These are phyloP conservation scores for Musa schizocarpa DNA, from an alignment of 176 grass and related monocot species.

Conservation along the genomic window DNA sequence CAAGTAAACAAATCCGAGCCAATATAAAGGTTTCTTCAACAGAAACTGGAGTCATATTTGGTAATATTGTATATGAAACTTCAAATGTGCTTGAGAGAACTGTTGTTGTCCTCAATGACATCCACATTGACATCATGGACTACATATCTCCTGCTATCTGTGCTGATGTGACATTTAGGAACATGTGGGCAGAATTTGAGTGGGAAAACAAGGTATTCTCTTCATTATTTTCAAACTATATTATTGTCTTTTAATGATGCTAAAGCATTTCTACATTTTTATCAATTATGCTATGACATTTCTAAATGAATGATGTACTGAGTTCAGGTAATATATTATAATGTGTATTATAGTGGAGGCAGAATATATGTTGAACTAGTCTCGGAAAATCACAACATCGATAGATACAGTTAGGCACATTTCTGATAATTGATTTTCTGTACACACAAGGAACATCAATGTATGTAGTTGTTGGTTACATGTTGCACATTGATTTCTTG, in stretches of 20 bases:
- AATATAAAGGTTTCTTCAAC: slow-evolving; percentile 12
- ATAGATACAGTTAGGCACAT: too few relatives aligned
- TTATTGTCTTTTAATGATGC: not conserved
- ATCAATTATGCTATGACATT: not conserved
- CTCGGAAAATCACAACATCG: too few relatives aligned
- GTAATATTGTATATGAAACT: slow-evolving; percentile 11
- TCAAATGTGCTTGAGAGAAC: slow-evolving; percentile 8
- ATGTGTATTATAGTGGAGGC: too few relatives aligned
- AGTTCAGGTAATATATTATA: too few relatives aligned
- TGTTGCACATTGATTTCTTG: too few relatives aligned
- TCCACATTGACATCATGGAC: slow-evolving; percentile 8
- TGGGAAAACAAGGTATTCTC: slow-evolving; percentile 36
- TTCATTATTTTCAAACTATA: not conserved
- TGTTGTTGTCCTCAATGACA: slow-evolving; percentile 7
- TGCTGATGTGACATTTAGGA: slow-evolving; percentile 20
- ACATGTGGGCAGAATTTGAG: slow-evolving; percentile 41
- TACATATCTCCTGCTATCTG: not conserved
- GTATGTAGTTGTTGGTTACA: too few relatives aligned
- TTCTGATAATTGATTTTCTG: too few relatives aligned
- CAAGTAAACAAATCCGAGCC: slow-evolving; percentile 6
- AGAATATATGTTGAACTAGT: too few relatives aligned
- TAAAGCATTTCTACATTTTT: not conserved
- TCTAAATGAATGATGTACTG: not conserved
- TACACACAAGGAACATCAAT: too few relatives aligned
- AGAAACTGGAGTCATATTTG: slow-evolving; percentile 10